phyloP scores from a whole-genome alignment of 2,329 filamentous ascomycete species.

The Pleomassaria siparia region DNA sequence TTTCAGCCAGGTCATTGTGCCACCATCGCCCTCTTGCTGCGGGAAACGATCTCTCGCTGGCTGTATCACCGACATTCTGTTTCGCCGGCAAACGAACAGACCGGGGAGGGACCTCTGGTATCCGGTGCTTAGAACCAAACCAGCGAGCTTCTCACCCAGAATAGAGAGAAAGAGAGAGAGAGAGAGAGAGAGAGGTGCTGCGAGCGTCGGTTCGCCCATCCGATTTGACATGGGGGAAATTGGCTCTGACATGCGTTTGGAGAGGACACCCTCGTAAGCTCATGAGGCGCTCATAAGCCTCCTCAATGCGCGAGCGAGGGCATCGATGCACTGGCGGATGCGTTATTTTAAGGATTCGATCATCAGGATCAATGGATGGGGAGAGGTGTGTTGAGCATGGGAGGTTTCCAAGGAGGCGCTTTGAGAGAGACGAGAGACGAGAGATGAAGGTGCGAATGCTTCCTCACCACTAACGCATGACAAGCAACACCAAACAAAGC shows the following conservation, averaged over 20 bases:
- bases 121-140: no score
- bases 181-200: constrained; percentile 1
- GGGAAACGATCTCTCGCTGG: constrained; percentile 3
- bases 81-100: constrained; percentile 5
- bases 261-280: no score
- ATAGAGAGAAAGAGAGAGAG: no score
- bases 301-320: not conserved
- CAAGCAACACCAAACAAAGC: not conserved
- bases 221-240: not conserved
- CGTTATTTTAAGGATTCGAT: not conserved
- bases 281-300: no score
- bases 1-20: constrained; percentile 7
- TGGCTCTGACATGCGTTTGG: no score
- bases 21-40: not conserved
- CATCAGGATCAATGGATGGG: not conserved
- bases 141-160: no score
- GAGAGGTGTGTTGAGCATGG: no score
- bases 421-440: not conserved
- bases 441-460: not conserved
- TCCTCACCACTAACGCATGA: not conserved
- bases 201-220: not conserved
- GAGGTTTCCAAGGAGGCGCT: not conserved
- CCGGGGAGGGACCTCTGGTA: not conserved
- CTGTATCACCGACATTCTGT: not conserved
- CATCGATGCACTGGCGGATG: not conserved